Base-by-base conservation (phyloP, 2,329 filamentous ascomycete genomes). In the Rhinocladiella mackenziei region DNA sequence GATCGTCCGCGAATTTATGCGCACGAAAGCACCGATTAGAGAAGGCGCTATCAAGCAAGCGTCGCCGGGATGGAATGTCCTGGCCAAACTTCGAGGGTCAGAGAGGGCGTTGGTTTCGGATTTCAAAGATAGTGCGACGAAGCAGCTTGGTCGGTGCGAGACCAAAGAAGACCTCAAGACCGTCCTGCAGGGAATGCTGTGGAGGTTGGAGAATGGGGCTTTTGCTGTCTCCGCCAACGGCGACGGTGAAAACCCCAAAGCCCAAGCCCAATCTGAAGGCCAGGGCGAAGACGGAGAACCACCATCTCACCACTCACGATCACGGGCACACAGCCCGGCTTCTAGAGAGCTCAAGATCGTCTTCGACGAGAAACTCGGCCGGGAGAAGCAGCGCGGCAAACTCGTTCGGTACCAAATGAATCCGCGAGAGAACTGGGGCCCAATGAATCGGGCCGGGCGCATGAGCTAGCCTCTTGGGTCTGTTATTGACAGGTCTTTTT, bases 391-490 rank as follows among this genome's bases (percentile, higher is more conserved):
- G 40, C 75, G 71, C 36, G 83, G 78, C 62, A 84, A 82, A 53
- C 73, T 94, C 33, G 81, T 94, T 41, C 75, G 91, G 51, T 98
- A 96, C 65, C 92, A 95, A 69, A 69, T 83, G 49, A 97, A 97
- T 62, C 92, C 92, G 33, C 74, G 84, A 48, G 83, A 88, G 60
- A 92, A 97, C 63, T 98, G 92, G 92, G 92, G 92, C 0, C 92
- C 92, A 1, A 80, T 94, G 79, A 70, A 62, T 46, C 65, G 67
- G 26, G 70, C 70, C 7, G 32, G 32, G 18, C 6, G 32, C n/a
- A n/a, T n/a, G n/a, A n/a, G n/a, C n/a, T n/a, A n/a, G n/a, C n/a
- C n/a, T n/a, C n/a, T n/a, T n/a, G n/a, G n/a, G n/a, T n/a, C n/a
- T n/a, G n/a, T n/a, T n/a, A n/a, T n/a, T n/a, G n/a, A n/a, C n/a